These are phyloP conservation scores for Flaveria brownii DNA, from an alignment of 129 eudicot species.

Conservation along the genomic window DNA sequence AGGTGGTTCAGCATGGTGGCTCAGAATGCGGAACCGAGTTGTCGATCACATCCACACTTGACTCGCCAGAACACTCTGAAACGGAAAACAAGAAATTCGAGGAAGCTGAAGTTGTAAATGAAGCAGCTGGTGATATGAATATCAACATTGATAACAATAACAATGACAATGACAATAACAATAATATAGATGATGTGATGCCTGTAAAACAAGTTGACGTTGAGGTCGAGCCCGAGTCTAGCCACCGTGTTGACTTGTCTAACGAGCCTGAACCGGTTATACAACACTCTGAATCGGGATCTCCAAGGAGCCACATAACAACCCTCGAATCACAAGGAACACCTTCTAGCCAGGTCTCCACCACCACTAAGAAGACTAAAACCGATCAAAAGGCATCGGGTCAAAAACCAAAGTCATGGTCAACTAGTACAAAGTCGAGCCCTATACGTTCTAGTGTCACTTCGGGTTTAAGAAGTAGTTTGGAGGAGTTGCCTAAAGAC, in stretches of 20 bases:
- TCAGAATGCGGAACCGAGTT: conserved; percentile 94
- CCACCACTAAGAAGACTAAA: conserved; percentile 51
- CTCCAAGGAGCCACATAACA: conserved; percentile 69
- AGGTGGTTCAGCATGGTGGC: conserved; percentile 42
- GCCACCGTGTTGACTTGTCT: conserved; percentile 16
- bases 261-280: conserved; percentile 27
- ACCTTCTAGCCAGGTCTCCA: conserved; percentile 74
- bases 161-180: neutral
- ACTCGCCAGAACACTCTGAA: conserved; percentile 68
- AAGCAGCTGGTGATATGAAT: conserved; percentile 21
- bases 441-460: conserved; percentile 38
- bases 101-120: conserved; percentile 39
- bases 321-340: conserved; percentile 68
- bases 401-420: conserved; percentile 54
- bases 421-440: conserved; percentile 50
- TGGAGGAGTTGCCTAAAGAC: conserved; percentile 68
- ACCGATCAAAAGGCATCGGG: conserved; percentile 44
- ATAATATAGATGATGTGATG: conserved; percentile 17
- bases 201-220: conserved; percentile 33
- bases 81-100: conserved; percentile 40
- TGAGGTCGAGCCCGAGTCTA: neutral
- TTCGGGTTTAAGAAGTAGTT: conserved; percentile 47
- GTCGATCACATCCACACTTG: conserved; percentile 81
- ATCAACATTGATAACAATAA: neutral
- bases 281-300: conserved; percentile 38